Conservation (phyloP, 768 basidiomycete genomes). For the Strobilomyces dryophilus region DNA sequence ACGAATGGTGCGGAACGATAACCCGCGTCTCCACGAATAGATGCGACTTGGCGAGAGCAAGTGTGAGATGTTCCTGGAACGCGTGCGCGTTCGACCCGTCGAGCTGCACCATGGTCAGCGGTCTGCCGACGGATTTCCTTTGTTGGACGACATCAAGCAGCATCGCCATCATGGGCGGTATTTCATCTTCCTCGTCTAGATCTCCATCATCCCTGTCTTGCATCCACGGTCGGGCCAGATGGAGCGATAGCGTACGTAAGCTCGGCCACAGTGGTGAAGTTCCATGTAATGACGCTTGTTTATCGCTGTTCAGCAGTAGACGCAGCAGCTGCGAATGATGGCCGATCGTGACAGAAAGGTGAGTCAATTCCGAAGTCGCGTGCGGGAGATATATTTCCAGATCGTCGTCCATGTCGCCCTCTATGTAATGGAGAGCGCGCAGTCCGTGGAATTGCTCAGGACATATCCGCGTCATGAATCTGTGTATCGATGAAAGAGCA, state of each 20-base stretch:
- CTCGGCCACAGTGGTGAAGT: conserved; percentile 30
- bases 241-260: conserved; percentile 28
- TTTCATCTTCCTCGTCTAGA: conserved; percentile 31
- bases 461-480: conserved; percentile 32
- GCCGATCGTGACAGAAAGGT: conserved; percentile 33
- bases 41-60: conserved; percentile 25
- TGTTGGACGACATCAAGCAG: conserved; percentile 31
- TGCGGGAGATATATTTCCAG: conserved; percentile 32
- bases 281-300: conserved; percentile 31
- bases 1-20: conserved; percentile 9
- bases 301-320: conserved; percentile 32
- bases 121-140: conserved; percentile 27
- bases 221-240: conserved; percentile 26
- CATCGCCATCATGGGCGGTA: conserved; percentile 28
- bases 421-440: conserved; percentile 30
- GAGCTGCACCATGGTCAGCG: conserved; percentile 23
- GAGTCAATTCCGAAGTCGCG: conserved; percentile 32
- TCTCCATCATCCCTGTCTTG: conserved; percentile 30
- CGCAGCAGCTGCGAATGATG: conserved; percentile 31
- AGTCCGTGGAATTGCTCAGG: conserved; percentile 33
- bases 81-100: conserved; percentile 20
- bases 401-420: conserved; percentile 33
- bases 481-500: conserved; percentile 32
- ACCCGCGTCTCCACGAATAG: conserved; percentile 24
- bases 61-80: conserved; percentile 26